Percentiles rank a stretch among this genome's conserved stretches.
Conservation (phyloP, 805 yeast genomes). For the Candida parachauliodes region DNA sequence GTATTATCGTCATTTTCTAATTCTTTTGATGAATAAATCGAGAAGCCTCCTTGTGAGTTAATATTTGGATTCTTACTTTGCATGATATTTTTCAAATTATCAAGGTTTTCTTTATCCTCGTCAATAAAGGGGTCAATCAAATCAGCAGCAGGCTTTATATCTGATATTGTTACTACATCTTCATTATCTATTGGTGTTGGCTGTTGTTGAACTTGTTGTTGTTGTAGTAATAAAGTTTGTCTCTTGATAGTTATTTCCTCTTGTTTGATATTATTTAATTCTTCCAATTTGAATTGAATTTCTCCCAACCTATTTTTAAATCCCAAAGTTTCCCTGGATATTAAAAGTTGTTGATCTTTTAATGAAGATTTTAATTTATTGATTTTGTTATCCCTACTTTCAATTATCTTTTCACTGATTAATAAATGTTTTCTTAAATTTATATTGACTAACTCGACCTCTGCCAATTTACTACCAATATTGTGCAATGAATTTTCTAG, state of each 20-base stretch:
- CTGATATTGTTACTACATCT: conserved; percentile 5
- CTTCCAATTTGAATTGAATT: conserved; percentile 8
- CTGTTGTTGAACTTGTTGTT: not conserved
- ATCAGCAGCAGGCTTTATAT: conserved; percentile 9
- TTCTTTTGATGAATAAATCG: not conserved
- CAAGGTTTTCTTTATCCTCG: conserved; percentile 1
- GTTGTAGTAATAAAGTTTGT: not conserved
- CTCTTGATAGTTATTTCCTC: conserved; percentile 3
- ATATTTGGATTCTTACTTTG: not conserved
- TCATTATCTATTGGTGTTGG: conserved; percentile 3
- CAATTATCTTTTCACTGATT: conserved; percentile 53
- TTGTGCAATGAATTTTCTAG: conserved; percentile 58
- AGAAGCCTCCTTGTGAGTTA: not conserved
- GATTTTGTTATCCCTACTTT: conserved; percentile 55
- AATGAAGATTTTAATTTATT: conserved; percentile 48
- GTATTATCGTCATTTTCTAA: not conserved
- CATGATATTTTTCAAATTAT: not conserved
- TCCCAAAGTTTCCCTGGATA: conserved; percentile 39
- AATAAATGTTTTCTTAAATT: conserved; percentile 53
- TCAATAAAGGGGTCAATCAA: conserved; percentile 6
- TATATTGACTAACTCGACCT: conserved; percentile 59
- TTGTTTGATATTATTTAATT: conserved; percentile 10
- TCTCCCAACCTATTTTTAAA: conserved; percentile 44
- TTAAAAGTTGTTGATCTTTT: conserved; percentile 43
- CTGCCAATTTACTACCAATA: conserved; percentile 55